Conservation (phyloP, 2,329 filamentous ascomycete genomes). For the Venturiaceae sp. region DNA sequence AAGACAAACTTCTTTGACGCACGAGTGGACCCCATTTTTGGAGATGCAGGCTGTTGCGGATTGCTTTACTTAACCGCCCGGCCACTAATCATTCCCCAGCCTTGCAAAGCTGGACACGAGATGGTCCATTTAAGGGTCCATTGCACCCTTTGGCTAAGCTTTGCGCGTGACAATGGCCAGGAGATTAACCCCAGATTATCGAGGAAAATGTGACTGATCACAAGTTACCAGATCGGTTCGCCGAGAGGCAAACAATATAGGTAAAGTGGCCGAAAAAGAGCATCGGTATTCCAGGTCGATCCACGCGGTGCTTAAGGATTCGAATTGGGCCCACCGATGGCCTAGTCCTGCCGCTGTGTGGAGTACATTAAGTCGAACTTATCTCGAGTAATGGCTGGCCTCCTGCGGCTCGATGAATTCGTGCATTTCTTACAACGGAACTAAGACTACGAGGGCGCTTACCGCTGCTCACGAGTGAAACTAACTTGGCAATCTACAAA, state of each 20-base stretch:
- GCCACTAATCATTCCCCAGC: background rate
- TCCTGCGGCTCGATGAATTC: background rate
- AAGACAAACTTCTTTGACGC: background rate
- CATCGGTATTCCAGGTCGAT: background rate
- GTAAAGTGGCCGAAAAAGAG: background rate
- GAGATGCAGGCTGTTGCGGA: background rate
- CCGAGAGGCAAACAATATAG: background rate
- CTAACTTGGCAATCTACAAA: background rate
- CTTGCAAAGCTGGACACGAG: background rate
- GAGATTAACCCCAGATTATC: background rate
- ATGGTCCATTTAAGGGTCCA: background rate
- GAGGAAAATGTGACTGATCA: background rate
- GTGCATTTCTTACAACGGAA: background rate
- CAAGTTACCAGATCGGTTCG: background rate
- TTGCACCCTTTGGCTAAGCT: background rate
- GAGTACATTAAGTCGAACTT: background rate
- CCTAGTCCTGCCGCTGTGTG: background rate
- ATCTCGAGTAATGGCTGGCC: background rate
- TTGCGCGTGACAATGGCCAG: background rate
- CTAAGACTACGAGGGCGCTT: background rate
- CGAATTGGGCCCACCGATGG: background rate
- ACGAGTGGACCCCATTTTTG: background rate
- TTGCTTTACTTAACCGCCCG: background rate
- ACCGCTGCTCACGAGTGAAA: background rate
- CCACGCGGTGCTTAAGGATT: background rate